Conservation (phyloP, 2,329 filamentous ascomycete species). For the Talaromyces verruculosus region DNA sequence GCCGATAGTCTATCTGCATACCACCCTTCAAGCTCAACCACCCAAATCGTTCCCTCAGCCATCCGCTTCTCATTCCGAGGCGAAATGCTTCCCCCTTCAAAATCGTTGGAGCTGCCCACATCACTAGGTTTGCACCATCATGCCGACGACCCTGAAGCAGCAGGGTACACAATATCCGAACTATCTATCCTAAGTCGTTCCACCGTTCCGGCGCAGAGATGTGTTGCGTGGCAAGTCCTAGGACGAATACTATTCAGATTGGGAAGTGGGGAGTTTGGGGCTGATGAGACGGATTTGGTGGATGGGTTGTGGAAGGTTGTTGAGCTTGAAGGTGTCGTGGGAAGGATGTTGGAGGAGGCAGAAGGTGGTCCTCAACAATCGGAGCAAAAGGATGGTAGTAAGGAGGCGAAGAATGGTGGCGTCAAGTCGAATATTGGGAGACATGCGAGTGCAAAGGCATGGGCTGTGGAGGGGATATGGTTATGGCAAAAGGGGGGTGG, state of each 20-base stretch:
- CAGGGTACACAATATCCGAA: constrained; percentile 90
- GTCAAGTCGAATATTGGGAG: constrained; percentile 39
- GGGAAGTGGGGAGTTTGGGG: constrained; percentile 69
- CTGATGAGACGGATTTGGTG: constrained; percentile 63
- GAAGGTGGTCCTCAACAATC: constrained; percentile 50
- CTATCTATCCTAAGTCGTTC: constrained; percentile 77
- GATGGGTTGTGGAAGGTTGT: constrained; percentile 81
- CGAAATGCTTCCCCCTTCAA: constrained; percentile 72
- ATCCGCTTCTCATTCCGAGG: constrained; percentile 90
- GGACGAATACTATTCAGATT: constrained; percentile 82
- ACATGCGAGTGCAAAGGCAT: constrained; percentile 77
- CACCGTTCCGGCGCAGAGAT: constrained; percentile 80
- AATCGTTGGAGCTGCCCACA: constrained; percentile 71
- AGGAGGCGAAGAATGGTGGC: constrained; percentile 22
- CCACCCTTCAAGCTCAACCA: constrained; percentile 69
- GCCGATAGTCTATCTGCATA: constrained; percentile 67
- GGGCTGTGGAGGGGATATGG: constrained; percentile 89
- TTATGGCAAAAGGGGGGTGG: constrained; percentile 72
- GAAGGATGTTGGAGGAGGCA: constrained; percentile 75
- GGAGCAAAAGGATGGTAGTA: constrained; percentile 39
- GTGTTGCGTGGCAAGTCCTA: constrained; percentile 86
- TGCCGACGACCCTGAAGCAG: constrained; percentile 84
- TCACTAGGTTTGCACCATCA: constrained; percentile 89
- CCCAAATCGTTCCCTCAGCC: constrained; percentile 65
- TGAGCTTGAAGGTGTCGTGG: constrained; percentile 72